Conservation (phyloP, 2,329 filamentous ascomycete genomes). For the Colletotrichum tabaci region DNA sequence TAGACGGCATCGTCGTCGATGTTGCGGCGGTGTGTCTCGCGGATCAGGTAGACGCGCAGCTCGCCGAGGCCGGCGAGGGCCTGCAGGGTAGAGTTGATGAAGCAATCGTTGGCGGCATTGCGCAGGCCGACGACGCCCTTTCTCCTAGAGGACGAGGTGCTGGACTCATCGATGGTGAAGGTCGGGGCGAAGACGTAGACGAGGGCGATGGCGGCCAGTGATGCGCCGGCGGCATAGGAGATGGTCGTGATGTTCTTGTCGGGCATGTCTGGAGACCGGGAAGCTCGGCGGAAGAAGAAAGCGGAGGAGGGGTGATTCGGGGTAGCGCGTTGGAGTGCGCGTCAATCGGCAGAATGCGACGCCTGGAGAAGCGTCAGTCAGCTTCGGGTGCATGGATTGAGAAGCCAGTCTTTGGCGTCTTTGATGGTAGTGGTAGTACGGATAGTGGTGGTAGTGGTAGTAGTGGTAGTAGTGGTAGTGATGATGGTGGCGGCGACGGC, state of each 20-base stretch:
- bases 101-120: constrained; percentile 96
- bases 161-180: constrained; percentile 91
- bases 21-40: constrained; percentile 87
- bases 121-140: constrained; percentile 89
- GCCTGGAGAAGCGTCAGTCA: constrained; percentile 18
- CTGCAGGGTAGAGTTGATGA: constrained; percentile 97
- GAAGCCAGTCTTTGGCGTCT: too few species aligned
- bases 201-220: constrained; percentile 92
- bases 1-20: constrained; percentile 87
- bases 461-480: background rate
- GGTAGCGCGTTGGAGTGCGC: constrained; percentile 16
- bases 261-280: constrained; percentile 70
- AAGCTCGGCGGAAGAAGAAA: constrained; percentile 18
- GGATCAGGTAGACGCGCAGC: constrained; percentile 90
- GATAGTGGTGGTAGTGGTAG: background rate
- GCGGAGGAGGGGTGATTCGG: constrained; percentile 15
- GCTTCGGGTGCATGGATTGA: too few species aligned
- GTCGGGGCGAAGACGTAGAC: constrained; percentile 99
- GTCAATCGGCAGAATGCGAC: constrained; percentile 8
- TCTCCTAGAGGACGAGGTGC: constrained; percentile 78
- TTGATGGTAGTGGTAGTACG: too few species aligned
- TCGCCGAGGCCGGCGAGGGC: constrained; percentile 92
- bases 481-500: background rate
- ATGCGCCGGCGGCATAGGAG: constrained; percentile 95
- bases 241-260: constrained; percentile 87